Evolutionary conservation across 805 yeast species (phyloP), one percentile per base, ranked within the genome.

Genomic region (Scheffersomyces lignosus): DNA sequence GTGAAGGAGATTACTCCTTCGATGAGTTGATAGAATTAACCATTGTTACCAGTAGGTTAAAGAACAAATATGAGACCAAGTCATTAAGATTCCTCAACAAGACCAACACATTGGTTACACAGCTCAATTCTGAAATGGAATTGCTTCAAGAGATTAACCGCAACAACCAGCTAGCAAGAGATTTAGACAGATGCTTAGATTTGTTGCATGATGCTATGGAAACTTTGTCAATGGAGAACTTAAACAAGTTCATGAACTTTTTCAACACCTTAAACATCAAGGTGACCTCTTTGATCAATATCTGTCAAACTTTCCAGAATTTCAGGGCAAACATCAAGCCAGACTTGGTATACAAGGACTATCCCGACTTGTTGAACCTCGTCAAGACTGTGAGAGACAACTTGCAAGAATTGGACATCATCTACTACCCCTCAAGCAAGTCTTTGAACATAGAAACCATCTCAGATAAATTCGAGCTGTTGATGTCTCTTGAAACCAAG

Each of bases 41-140:
- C 14, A 29, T 34, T 18, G 20, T 35, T 13, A 44, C 57, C 1
- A 44, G 49, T 16, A 55, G 50, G 26, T 29, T 44, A 24, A 62
- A 58, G 29, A 51, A 59, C 41, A 54, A 51, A 30, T 62, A 61
- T 36, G 70, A 65, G 33, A 59, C 61, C 4, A 51, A 47, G 27
- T 52, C 64, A 4, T 43, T 62, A 26, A 54, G 61, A 14, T 53
- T 60, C 13, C 42, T 53, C 25, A 60, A 62, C 46, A 53, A 54
- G 36, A 38, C 56, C 18, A 56, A 44, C 37, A 13, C 22, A 5
- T 16, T 37, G 7, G 14, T 36, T 18, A 32, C 28, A 12, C 22
- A 18, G 15, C 16, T 38, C 18, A 34, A 26, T 5, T 30, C 16
- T 9, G 44, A 36, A 10, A 17, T 10, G 15, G 36, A 25, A 20